Base-by-base conservation (phyloP, 345 rosid genomes). In the Tarenaya hassleriana region DNA sequence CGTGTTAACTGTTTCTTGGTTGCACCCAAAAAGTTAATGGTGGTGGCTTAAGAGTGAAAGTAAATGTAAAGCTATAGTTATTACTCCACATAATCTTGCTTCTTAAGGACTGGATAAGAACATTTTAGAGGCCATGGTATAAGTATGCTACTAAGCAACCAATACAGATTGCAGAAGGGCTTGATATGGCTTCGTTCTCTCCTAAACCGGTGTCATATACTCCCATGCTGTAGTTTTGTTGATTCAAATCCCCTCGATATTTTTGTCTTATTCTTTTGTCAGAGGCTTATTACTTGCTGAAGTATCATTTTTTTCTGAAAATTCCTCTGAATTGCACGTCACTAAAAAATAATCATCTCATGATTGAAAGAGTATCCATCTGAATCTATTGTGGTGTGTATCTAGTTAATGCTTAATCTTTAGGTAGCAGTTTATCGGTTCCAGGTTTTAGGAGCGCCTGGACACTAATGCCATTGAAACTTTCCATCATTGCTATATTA, bases 31-130 rank as follows among this genome's bases (percentile, higher is more conserved):
- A 57, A 46, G 29, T 34, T 37, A 20, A 44, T 57, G 52, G 35
- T 57, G 52, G 35, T 58, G 55, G 55, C 63, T 13, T 12, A 17
- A 50, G 40, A 20, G 34, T 45, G 21, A 45, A 32, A 5, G 37
- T 13, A 40, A 37, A 6, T n/a, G 40, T 48, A 48, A 6, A 35
- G 37, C 27, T 57, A 11, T 6, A 46, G 37, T 46, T 43, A 33
- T 6, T 16, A 35, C 33, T 33, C 10, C 7, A 33, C 7, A 33
- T 1, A 33, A 33, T 33, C 7, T 11, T 33, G 7, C 35, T 33
- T 33, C 10, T 33, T 33, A n/a, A n/a, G n/a, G n/a, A n/a, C n/a
- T n/a, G n/a, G n/a, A n/a, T n/a, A n/a, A n/a, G n/a, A n/a, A n/a
- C n/a, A n/a, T n/a, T n/a, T n/a, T n/a, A n/a, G n/a, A n/a, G n/a